phyloP scores from a whole-genome alignment of 2,329 filamentous ascomycete species.

The Pseudophaeomoniella oleicola region DNA sequence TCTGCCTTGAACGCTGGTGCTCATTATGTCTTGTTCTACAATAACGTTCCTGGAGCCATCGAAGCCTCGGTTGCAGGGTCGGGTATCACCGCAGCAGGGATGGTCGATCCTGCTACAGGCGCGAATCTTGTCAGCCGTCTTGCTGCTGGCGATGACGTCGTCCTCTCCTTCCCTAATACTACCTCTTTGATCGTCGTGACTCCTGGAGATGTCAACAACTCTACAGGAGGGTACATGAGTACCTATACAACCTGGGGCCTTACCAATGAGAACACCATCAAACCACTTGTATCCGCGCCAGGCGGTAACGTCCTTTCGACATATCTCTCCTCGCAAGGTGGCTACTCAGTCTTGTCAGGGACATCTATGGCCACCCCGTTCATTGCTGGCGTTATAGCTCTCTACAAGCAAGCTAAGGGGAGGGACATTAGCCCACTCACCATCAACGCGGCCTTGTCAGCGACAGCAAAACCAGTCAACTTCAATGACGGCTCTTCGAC shows the following conservation, averaged over 20 bases:
- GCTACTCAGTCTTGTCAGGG: conserved; percentile 38
- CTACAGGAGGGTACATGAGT: conserved; percentile 9
- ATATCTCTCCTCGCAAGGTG: conserved; percentile 28
- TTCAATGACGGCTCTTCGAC: conserved; percentile 15
- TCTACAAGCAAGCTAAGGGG: conserved; percentile 15
- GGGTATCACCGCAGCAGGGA: conserved; percentile 6
- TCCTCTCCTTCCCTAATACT: conserved; percentile 4
- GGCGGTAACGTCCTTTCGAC: conserved; percentile 46
- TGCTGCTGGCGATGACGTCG: conserved; percentile 5
- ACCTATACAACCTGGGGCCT: conserved; percentile 11
- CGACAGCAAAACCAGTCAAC: conserved; percentile 11
- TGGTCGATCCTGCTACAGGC: conserved; percentile 7
- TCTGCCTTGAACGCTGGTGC: conserved; percentile 42
- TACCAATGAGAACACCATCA: conserved; percentile 4
- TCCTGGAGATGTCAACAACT: conserved; percentile 5
- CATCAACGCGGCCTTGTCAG: conserved; percentile 14
- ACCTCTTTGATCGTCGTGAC: conserved; percentile 6
- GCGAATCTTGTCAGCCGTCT: conserved; percentile 7
- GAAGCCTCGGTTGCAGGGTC: conserved; percentile 2
- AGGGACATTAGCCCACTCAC: conserved; percentile 11
- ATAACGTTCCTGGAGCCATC: conserved; percentile 21
- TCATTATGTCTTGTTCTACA: conserved; percentile 48
- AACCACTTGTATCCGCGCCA: conserved; percentile 16
- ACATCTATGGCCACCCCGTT: conserved; percentile 49
- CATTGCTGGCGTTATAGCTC: conserved; percentile 31